phyloP scores from a whole-genome alignment of 2,329 filamentous ascomycete species.

The Ceratocystis cacaofunesta region DNA sequence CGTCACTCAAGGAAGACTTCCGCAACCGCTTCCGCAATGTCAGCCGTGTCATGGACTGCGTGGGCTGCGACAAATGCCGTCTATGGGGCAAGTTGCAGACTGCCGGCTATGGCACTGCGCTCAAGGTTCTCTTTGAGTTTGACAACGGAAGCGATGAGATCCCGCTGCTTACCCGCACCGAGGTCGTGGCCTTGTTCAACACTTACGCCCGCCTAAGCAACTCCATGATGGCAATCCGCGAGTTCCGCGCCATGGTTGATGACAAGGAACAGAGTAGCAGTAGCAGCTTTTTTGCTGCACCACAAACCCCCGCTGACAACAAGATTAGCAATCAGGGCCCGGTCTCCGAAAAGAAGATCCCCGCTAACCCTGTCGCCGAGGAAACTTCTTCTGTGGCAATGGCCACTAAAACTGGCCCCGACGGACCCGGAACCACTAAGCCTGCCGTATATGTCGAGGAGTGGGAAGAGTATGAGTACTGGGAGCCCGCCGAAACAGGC shows the following conservation, averaged over 20 bases:
- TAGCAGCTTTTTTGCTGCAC: background rate
- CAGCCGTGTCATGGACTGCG: constrained; percentile 93
- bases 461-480: constrained; percentile 10
- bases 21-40: constrained; percentile 94
- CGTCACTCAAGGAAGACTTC: constrained; percentile 89
- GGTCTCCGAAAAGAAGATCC: background rate
- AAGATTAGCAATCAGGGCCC: background rate
- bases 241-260: constrained; percentile 48
- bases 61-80: constrained; percentile 95
- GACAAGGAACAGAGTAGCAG: constrained; percentile 22
- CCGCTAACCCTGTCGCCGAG: background rate
- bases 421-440: constrained; percentile 1
- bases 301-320: background rate
- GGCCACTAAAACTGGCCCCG: constrained; percentile 1
- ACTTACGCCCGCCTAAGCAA: constrained; percentile 78
- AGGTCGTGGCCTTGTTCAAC: constrained; percentile 88
- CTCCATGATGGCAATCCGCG: constrained; percentile 58
- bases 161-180: constrained; percentile 68
- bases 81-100: constrained; percentile 97
- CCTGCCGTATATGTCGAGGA: constrained; percentile 1
- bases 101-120: constrained; percentile 79
- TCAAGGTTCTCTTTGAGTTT: constrained; percentile 93
- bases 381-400: background rate
- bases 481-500: constrained; percentile 10
- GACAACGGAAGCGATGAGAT: constrained; percentile 51